Base-by-base conservation (phyloP, 129 eudicot species). In the Heracleum sosnowskyi region DNA sequence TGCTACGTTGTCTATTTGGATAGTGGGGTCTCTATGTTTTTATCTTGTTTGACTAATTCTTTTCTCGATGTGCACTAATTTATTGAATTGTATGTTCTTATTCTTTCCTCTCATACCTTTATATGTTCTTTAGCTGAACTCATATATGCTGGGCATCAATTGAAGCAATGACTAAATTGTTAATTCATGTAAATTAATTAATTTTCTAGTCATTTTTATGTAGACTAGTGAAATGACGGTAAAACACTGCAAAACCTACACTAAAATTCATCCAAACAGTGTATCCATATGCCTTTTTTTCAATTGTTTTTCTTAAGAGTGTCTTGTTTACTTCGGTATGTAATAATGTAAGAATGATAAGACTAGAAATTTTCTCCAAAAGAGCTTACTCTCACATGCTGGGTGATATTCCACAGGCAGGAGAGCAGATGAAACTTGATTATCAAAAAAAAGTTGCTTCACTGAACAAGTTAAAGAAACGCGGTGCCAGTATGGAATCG, bases 361-460 rank as follows among this genome's bases (percentile, higher is more conserved):
- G 12, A 18, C 4, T 69, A 34, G 42, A 26, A 73, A 12, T 78
- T 17, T 24, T 57, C 18, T 74, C 55, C 12, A 66, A 0, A 57
- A 74, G 82, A 68, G 34, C 57, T 55, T 29, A 60, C 74, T 64
- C 42, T 3, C 40, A 39, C 73, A 77, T 35, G 76, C 39, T 47
- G 79, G 42, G 70, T 80, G 82, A 75, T 80, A 78, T 51, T 85
- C 73, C 62, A 77, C 95, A 95, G 99, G 95, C 99, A 28, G 99
- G 97, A 29, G 99, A 96, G 83, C 82, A 84, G 78, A 96, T 96
- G 99, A 96, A 92, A 81, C 81, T 90, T 28, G 97, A 92, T 66
- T 96, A 96, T 80, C 97, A 90, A 66, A 96, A 83, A 80, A 92
- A 96, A 87, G 94, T 96, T 51, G 92, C 90, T 57, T 87, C 91